Conservation (phyloP, 345 rosid species). For the Hirschfeldia incana region DNA sequence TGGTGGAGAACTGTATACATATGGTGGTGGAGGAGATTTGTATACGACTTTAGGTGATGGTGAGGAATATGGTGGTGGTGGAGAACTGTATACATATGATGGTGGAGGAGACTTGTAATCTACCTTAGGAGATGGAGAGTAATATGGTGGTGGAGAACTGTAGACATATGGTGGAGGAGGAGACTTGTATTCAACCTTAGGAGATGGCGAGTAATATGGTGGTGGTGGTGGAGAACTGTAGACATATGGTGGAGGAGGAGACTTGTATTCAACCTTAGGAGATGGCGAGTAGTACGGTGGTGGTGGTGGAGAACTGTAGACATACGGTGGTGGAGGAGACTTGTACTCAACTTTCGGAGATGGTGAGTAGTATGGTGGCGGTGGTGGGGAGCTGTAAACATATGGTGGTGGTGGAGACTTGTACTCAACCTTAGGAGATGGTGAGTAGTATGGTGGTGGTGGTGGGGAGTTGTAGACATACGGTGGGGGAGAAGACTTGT, state of each 20-base stretch:
- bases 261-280: neutral
- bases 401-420: constrained; percentile 15
- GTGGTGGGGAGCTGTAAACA: constrained; percentile 9
- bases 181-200: neutral
- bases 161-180: neutral
- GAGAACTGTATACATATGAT: neutral
- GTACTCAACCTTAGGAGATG: neutral
- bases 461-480: constrained; percentile 3
- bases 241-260: neutral
- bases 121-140: neutral
- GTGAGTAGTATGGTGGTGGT: constrained; percentile 4
- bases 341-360: neutral
- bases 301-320: constrained; percentile 2
- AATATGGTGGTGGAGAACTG: neutral
- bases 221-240: constrained; percentile 6
- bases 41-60: neutral
- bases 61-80: neutral
- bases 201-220: neutral
- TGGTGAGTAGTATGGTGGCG: constrained; percentile 3
- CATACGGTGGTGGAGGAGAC: constrained; percentile 5
- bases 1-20: constrained; percentile 8
- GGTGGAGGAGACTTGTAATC: neutral
- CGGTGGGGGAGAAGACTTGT: constrained; percentile 11
- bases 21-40: constrained; percentile 18
- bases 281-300: neutral